phyloP scores from a whole-genome alignment of 164 flowering plant genomes.

The Nymphaea colorata region DNA sequence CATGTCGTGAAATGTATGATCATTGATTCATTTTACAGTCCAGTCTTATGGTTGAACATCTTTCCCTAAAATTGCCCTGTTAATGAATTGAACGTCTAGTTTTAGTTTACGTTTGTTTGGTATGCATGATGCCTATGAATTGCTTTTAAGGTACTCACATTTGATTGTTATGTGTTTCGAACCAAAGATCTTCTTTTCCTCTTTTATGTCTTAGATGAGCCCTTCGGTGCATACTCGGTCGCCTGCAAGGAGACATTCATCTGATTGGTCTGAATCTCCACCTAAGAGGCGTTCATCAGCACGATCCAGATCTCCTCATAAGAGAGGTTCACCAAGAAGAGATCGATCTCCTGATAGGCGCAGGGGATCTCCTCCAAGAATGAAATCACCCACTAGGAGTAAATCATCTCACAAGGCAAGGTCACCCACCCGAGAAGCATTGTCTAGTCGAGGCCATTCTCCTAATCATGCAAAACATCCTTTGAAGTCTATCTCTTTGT shows the following conservation, averaged over 20 bases:
- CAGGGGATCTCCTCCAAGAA: conserved; percentile 24
- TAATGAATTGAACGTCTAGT: too few species aligned
- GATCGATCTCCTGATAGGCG: conserved; percentile 36
- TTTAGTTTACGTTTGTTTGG: too few species aligned
- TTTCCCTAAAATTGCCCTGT: too few species aligned
- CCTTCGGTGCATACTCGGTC: conserved; percentile 13
- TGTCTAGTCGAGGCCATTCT: conserved; percentile 18
- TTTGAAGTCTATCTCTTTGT: conserved; percentile 14
- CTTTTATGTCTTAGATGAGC: conserved; percentile 12
- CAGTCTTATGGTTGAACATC: too few species aligned
- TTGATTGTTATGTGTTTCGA: not conserved
- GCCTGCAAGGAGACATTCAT: conserved; percentile 10
- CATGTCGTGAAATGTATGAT: too few species aligned
- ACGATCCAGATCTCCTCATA: conserved; percentile 20
- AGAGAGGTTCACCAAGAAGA: conserved; percentile 30
- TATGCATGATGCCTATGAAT: too few species aligned
- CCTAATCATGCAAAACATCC: conserved; percentile 7
- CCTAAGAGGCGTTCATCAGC: conserved; percentile 13
- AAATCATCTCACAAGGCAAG: conserved; percentile 12
- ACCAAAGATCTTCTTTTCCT: not conserved
- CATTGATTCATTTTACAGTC: too few species aligned
- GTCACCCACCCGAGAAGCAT: conserved; percentile 18
- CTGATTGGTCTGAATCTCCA: conserved; percentile 31
- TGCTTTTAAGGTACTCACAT: too few species aligned
- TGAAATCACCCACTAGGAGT: conserved; percentile 22